A percentile compares a stretch with the other conserved stretches of the same genome.
Conservation (phyloP, 148 eudicot genomes). For the Spergularia bocconei region DNA sequence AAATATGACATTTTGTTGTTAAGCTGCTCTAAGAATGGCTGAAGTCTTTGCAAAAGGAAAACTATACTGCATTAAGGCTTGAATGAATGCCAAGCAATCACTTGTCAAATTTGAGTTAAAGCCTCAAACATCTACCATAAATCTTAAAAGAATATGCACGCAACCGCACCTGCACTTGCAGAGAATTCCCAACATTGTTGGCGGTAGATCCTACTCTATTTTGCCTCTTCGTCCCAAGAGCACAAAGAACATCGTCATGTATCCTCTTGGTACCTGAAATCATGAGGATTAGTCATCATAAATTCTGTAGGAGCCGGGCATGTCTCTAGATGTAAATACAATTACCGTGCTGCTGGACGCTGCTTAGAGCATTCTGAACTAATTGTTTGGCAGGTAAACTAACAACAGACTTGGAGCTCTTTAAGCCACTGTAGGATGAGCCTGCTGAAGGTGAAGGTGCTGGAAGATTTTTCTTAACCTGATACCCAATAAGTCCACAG, state of each 20-base stretch:
- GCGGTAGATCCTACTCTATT: conserved; percentile 18
- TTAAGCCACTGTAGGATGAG: conserved; percentile 28
- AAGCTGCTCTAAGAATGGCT: neutral
- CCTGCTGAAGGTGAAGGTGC: conserved; percentile 19
- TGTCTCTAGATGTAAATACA: neutral
- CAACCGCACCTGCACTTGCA: conserved; percentile 27
- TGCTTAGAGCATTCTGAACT: conserved; percentile 18
- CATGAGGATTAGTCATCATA: conserved; percentile 12
- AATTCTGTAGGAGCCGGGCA: neutral
- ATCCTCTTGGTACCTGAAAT: conserved; percentile 42
- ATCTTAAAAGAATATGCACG: neutral
- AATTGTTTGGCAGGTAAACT: conserved; percentile 20
- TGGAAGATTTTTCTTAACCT: conserved; percentile 42
- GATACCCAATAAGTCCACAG: conserved; percentile 77
- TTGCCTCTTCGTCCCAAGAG: conserved; percentile 37
- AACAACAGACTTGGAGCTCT: conserved; percentile 23
- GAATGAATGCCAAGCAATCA: neutral
- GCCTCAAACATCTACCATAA: neutral
- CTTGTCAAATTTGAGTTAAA: neutral
- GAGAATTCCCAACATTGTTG: conserved; percentile 13
- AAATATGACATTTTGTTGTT: neutral
- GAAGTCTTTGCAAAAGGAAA: neutral
- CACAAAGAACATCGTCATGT: conserved; percentile 24
- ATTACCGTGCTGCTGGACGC: conserved; percentile 25
- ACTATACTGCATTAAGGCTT: neutral